Base-by-base conservation (phyloP, 176 grass and related monocot genomes). In the Themeda triandra region DNA sequence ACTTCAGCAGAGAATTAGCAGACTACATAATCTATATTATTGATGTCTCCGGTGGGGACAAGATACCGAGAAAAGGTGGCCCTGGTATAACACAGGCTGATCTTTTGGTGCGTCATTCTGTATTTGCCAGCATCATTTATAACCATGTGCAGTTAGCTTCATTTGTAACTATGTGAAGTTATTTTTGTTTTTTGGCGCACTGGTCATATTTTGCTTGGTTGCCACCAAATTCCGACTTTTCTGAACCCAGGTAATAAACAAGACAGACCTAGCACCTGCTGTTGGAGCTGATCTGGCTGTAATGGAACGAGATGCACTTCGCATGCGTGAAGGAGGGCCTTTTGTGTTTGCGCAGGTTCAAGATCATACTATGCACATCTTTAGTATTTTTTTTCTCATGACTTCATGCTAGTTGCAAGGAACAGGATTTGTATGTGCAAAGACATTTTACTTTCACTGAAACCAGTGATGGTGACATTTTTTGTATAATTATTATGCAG, bases 1-100 rank as follows among this genome's bases (percentile, higher is more conserved):
- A 99, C 81, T 99, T 99, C 83, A 96, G 96, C 86, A 95, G 96
- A 81, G 96, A 99, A 89, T 88, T 96, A 84, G 96, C 91, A 23
- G 96, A 96, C 78, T 94, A 99, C 56, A 96, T 99, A 90, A 99
- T 99, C 82, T 99, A 99, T 76, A 96, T 99, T 63, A 99, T 99
- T 8, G 96, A 99, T 40, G 96, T 99, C 77, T 96, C 96, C 82
- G 96, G 83, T 58, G 96, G 93, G 62, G 96, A 98, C 78, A 99
- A 99, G 81, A 99, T 99, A 83, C 96, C 96, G 74, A 94, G 96
- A 76, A 99, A 96, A 85, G 93, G 96, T 3, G 96, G 96, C 14
- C 96, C 93, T 53, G 96, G 96, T 10, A 99, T 99, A 88, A 99
- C 96, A 29, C 96, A 99, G 41, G 93, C 96, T 71, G 91, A 96